Conservation (phyloP, 2,329 filamentous ascomycete species). For the Tolypocladium sp. region DNA sequence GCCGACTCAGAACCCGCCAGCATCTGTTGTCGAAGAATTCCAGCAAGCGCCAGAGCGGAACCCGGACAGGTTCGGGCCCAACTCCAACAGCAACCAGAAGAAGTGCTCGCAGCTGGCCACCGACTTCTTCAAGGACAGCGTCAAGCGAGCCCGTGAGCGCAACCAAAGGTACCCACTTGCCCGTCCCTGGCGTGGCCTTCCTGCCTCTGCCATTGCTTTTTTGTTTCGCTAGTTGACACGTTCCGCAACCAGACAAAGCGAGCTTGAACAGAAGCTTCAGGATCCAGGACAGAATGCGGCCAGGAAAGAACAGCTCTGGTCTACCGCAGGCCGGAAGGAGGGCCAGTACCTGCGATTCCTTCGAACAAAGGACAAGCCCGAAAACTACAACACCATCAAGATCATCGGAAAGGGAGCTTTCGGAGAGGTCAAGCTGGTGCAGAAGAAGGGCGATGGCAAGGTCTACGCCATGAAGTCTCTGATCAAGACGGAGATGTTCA, state of each 20-base stretch:
- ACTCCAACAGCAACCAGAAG: slow-evolving; percentile 61
- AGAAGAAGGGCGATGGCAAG: slow-evolving; percentile 92
- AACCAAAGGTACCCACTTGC: slow-evolving; percentile 67
- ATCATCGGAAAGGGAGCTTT: slow-evolving; percentile 99
- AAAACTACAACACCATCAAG: slow-evolving; percentile 94
- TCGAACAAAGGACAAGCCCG: slow-evolving; percentile 82
- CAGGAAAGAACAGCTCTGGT: slow-evolving; percentile 77
- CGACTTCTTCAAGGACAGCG: slow-evolving; percentile 98
- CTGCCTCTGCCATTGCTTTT: not conserved
- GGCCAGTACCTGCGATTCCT: slow-evolving; percentile 90
- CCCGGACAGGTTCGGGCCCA: slow-evolving; percentile 64
- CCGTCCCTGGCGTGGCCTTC: not conserved
- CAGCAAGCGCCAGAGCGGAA: slow-evolving; percentile 75
- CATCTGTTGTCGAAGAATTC: slow-evolving; percentile 50
- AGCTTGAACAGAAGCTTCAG: slow-evolving; percentile 77
- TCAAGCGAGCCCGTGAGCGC: slow-evolving; percentile 87
- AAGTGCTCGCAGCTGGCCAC: slow-evolving; percentile 63
- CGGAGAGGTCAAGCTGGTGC: slow-evolving; percentile 94
- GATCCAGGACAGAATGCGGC: slow-evolving; percentile 66
- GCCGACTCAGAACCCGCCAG: slow-evolving; percentile 51
- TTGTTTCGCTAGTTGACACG: not conserved
- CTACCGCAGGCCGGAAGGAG: slow-evolving; percentile 77
- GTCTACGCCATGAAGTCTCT: slow-evolving; percentile 98
- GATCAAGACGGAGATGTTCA: slow-evolving; percentile 99
- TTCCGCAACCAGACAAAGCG: slow-evolving; percentile 61